These are phyloP conservation scores for Chaetoceros muelleri DNA, from an alignment of 108 stramenopile species.

Conservation along the genomic window DNA sequence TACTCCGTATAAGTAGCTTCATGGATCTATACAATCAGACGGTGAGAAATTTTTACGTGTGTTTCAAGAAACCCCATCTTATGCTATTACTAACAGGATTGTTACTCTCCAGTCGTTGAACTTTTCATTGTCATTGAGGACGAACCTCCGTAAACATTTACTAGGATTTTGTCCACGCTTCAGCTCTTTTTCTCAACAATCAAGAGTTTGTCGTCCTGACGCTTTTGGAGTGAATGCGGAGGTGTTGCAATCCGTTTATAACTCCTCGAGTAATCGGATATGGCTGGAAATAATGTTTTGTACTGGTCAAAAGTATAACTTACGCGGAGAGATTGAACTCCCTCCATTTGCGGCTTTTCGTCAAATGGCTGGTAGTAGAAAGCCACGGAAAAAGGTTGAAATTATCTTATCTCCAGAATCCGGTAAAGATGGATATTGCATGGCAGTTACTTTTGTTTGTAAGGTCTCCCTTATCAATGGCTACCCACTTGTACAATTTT, in stretches of 20 bases:
- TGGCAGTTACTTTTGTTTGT: constrained; percentile 30
- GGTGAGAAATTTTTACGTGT: not conserved
- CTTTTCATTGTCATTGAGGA: not conserved
- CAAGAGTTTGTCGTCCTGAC: too few species aligned
- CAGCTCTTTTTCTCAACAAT: too few species aligned
- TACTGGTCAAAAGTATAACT: not conserved
- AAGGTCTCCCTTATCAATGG: constrained; percentile 33
- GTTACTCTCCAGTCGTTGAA: not conserved
- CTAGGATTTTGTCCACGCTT: too few species aligned
- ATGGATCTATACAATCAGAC: not conserved
- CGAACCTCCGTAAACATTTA: too few species aligned
- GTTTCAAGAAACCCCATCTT: not conserved
- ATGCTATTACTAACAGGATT: too few species aligned
- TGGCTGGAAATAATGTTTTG: not conserved
- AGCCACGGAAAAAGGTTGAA: constrained; percentile 13
- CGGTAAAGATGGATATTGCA: constrained; percentile 2
- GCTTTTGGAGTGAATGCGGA: not conserved
- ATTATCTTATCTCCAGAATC: constrained; percentile 21
- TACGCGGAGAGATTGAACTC: constrained; percentile 22
- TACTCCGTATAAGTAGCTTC: not conserved
- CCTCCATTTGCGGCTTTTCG: constrained; percentile 20
- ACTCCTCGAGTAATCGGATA: not conserved
- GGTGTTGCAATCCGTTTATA: not conserved
- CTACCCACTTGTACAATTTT: constrained; percentile 44
- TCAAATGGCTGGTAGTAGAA: constrained; percentile 17